phyloP scores from a whole-genome alignment of 768 basidiomycete species.

The Amanita thiersii region DNA sequence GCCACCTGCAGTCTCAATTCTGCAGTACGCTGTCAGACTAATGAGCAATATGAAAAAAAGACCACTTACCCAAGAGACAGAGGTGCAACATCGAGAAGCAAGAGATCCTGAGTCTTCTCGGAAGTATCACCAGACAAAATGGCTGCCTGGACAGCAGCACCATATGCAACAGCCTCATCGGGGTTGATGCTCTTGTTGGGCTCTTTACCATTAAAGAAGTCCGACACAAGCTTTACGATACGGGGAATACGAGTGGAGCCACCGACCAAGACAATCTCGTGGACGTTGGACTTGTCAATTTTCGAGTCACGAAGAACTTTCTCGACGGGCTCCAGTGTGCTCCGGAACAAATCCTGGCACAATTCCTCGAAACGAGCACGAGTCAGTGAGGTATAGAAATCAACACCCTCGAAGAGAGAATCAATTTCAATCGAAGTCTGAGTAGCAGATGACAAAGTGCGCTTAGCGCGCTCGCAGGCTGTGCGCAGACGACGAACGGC shows the following conservation, averaged over 20 bases:
- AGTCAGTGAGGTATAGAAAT: conserved; percentile 97
- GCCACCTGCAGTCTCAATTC: conserved; percentile 99
- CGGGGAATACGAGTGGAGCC: conserved; percentile 98
- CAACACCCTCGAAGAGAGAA: conserved; percentile 94
- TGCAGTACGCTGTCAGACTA: conserved; percentile 7
- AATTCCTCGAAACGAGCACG: conserved; percentile 97
- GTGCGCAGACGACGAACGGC: conserved; percentile 96
- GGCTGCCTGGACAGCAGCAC: conserved; percentile 97
- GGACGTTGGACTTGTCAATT: conserved; percentile 92
- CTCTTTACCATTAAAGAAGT: conserved; percentile 98
- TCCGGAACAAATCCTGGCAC: conserved; percentile 91
- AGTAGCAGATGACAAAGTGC: conserved; percentile 92
- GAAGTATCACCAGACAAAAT: conserved; percentile 97
- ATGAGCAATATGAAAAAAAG: conserved; percentile 22
- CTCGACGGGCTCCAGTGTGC: conserved; percentile 92
- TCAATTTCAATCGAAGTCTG: conserved; percentile 98
- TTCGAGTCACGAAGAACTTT: conserved; percentile 97
- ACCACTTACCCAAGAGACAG: conserved; percentile 54
- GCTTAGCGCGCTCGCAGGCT: conserved; percentile 98
- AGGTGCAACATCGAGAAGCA: conserved; percentile 91
- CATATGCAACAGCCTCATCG: conserved; percentile 97
- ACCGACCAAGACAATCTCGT: conserved; percentile 97
- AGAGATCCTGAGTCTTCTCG: conserved; percentile 94
- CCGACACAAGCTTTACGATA: conserved; percentile 94
- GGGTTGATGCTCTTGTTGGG: conserved; percentile 99